Percentiles rank a stretch among this genome's conserved stretches.
phyloP scores from a whole-genome alignment of 768 basidiomycete genomes.

The Royoungia palumana region DNA sequence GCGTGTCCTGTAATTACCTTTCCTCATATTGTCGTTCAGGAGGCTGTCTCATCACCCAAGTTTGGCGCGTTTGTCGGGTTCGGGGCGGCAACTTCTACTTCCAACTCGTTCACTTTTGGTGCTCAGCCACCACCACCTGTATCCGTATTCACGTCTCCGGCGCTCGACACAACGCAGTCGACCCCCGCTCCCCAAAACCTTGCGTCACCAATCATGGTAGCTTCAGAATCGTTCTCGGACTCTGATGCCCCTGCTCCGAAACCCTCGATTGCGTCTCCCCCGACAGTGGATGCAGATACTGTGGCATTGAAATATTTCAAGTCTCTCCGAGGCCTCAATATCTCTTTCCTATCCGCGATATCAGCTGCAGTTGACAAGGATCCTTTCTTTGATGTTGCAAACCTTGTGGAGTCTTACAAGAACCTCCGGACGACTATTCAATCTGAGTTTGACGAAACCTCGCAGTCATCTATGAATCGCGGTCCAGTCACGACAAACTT shows the following conservation, averaged over 20 bases:
- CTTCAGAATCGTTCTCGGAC: constrained; percentile 16
- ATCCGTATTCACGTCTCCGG: constrained; percentile 9
- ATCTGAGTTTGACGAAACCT: constrained; percentile 48
- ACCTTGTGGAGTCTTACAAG: constrained; percentile 57
- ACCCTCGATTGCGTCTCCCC: constrained; percentile 14
- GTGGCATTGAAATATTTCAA: constrained; percentile 56
- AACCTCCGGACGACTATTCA: constrained; percentile 51
- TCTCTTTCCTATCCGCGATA: constrained; percentile 58
- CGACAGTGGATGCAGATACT: constrained; percentile 28
- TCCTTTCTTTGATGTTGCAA: constrained; percentile 65
- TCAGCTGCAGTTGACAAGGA: constrained; percentile 60
- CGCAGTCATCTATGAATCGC: constrained; percentile 10
- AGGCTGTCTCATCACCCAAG: constrained; percentile 37
- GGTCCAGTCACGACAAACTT: constrained; percentile 8
- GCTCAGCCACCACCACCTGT: constrained; percentile 23
- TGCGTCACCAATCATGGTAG: constrained; percentile 18
- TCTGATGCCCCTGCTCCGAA: constrained; percentile 25
- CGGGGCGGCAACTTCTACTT: constrained; percentile 32
- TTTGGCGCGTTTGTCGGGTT: constrained; percentile 55
- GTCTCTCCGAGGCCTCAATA: constrained; percentile 71
- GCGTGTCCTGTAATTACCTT: constrained; percentile 11
- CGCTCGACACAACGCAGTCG: constrained; percentile 11
- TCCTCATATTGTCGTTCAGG: constrained; percentile 17
- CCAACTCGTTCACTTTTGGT: constrained; percentile 41
- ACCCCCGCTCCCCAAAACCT: constrained; percentile 18